Evolutionary conservation across 2,329 filamentous ascomycete genomes (phyloP).

Genomic region (Stagonosporopsis tanaceti): DNA sequence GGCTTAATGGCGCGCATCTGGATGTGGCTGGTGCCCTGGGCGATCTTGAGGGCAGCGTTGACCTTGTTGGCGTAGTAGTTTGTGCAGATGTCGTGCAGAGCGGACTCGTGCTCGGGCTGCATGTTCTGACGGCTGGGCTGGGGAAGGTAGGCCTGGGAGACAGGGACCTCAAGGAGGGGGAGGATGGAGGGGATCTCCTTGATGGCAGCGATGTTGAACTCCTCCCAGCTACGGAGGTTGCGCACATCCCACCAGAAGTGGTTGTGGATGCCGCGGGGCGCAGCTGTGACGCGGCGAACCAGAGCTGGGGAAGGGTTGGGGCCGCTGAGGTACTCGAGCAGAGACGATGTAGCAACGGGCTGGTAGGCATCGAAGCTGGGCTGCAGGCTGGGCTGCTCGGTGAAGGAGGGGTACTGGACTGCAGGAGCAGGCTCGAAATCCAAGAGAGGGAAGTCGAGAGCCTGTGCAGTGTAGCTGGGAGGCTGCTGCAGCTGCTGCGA

Average conservation of each 20-base stretch:
- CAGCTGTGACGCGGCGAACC: slow-evolving; percentile 78
- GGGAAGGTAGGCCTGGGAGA: slow-evolving; percentile 68
- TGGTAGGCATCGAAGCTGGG: slow-evolving; percentile 48
- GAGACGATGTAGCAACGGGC: slow-evolving; percentile 65
- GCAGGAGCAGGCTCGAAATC: slow-evolving; percentile 50
- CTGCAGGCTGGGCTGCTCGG: slow-evolving; percentile 45
- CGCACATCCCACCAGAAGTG: slow-evolving; percentile 98
- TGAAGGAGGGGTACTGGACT: slow-evolving; percentile 54
- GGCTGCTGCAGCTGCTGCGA: slow-evolving; percentile 44
- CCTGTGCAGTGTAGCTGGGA: slow-evolving; percentile 40
- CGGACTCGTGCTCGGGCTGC: slow-evolving; percentile 79
- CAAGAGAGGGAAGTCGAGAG: slow-evolving; percentile 46
- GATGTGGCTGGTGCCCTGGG: slow-evolving; percentile 71
- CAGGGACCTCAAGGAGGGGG: slow-evolving; percentile 70
- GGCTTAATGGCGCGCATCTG: slow-evolving; percentile 54
- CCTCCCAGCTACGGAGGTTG: slow-evolving; percentile 82
- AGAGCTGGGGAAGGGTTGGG: slow-evolving; percentile 84
- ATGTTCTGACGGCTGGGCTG: slow-evolving; percentile 64
- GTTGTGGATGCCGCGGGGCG: slow-evolving; percentile 73
- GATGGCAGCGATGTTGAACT: slow-evolving; percentile 78
- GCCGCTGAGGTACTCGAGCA: slow-evolving; percentile 79
- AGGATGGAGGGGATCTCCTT: slow-evolving; percentile 76
- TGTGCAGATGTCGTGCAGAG: slow-evolving; percentile 77
- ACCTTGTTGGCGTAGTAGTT: slow-evolving; percentile 85
- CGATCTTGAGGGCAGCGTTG: slow-evolving; percentile 82